Percentiles rank a stretch among this genome's conserved stretches.
Evolutionary conservation across 1,284 basidiomycete genomes (phyloP).

Genomic region (Ganoderma meredithae): DNA sequence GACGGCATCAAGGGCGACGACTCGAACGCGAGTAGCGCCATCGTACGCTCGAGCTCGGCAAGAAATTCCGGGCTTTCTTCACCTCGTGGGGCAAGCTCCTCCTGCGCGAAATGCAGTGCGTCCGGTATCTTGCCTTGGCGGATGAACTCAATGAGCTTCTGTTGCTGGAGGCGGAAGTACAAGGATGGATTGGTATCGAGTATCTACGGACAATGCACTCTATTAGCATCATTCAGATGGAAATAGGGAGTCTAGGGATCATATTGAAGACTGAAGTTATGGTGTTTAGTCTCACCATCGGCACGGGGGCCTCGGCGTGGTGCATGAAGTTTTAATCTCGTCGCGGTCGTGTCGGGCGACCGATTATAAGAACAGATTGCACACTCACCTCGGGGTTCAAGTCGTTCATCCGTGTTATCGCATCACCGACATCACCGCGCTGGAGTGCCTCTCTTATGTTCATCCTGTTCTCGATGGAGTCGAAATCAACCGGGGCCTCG

Average conservation of each 20-base stretch:
- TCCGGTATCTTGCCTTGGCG: slow-evolving; percentile 81
- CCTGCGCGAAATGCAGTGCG: slow-evolving; percentile 91
- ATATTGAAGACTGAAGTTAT: slow-evolving; percentile 96
- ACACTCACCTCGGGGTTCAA: slow-evolving; percentile 92
- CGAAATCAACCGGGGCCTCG: slow-evolving; percentile 82
- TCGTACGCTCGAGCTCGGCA: slow-evolving; percentile 91
- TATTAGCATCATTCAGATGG: slow-evolving; percentile 26
- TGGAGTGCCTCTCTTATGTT: slow-evolving; percentile 93
- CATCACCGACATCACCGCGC: slow-evolving; percentile 93
- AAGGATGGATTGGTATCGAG: slow-evolving; percentile 91
- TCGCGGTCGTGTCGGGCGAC: slow-evolving; percentile 30
- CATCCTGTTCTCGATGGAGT: slow-evolving; percentile 93
- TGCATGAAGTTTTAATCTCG: slow-evolving; percentile 98
- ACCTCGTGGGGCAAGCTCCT: slow-evolving; percentile 92
- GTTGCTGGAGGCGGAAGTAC: slow-evolving; percentile 94
- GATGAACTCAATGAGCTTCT: slow-evolving; percentile 95
- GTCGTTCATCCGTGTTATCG: slow-evolving; percentile 93
- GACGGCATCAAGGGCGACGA: slow-evolving; percentile 66
- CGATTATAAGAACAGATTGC: slow-evolving; percentile 20
- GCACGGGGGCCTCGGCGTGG: slow-evolving; percentile 91
- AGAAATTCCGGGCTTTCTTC: slow-evolving; percentile 96
- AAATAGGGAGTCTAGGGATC: slow-evolving; percentile 50
- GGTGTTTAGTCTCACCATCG: slow-evolving; percentile 79
- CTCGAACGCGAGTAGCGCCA: slow-evolving; percentile 95
- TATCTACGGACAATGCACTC: slow-evolving; percentile 64